Evolutionary conservation across 2,329 filamentous ascomycete genomes (phyloP).

Genomic region (Zymoseptoria tritici): DNA sequence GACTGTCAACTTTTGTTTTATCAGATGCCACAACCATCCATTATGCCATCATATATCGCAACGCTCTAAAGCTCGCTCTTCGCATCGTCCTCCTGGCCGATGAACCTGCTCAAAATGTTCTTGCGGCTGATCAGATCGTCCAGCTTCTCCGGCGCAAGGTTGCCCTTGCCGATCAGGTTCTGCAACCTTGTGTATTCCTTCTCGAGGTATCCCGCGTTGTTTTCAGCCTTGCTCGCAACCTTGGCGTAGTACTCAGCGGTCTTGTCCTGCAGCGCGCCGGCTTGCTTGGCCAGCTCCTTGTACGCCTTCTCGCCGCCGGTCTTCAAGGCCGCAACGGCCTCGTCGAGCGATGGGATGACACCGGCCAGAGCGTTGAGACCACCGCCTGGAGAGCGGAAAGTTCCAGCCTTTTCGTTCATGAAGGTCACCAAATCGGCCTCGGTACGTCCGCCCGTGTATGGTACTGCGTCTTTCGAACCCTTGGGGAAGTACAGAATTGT

Average conservation of each 20-base stretch:
- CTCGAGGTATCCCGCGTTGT: slow-evolving; percentile 68
- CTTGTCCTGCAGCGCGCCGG: slow-evolving; percentile 62
- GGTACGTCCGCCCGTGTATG: slow-evolving; percentile 67
- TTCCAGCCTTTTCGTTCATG: slow-evolving; percentile 83
- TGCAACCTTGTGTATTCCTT: slow-evolving; percentile 82
- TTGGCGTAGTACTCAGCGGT: slow-evolving; percentile 92
- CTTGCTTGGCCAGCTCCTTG: slow-evolving; percentile 65
- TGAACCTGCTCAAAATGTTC: slow-evolving; percentile 80
- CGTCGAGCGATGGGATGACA: slow-evolving; percentile 71
- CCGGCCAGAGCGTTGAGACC: slow-evolving; percentile 71
- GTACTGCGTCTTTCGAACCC: slow-evolving; percentile 63
- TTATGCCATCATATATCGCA: not conserved
- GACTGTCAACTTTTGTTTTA: not conserved
- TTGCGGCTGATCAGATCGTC: slow-evolving; percentile 80
- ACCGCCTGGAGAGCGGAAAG: slow-evolving; percentile 74
- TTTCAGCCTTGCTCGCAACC: slow-evolving; percentile 75
- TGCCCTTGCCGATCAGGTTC: slow-evolving; percentile 76
- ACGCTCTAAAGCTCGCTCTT: slow-evolving; percentile 29
- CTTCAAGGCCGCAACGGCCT: slow-evolving; percentile 63
- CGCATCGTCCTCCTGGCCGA: slow-evolving; percentile 31
- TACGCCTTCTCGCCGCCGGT: slow-evolving; percentile 58
- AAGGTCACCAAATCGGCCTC: slow-evolving; percentile 72
- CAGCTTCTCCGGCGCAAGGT: slow-evolving; percentile 73
- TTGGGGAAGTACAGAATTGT: slow-evolving; percentile 97
- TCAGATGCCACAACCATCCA: not conserved